A percentile compares a stretch with the other conserved stretches of the same genome.
These are phyloP conservation scores for Salicornia ramosissima DNA, from an alignment of 148 eudicot genomes.

Conservation along the genomic window DNA sequence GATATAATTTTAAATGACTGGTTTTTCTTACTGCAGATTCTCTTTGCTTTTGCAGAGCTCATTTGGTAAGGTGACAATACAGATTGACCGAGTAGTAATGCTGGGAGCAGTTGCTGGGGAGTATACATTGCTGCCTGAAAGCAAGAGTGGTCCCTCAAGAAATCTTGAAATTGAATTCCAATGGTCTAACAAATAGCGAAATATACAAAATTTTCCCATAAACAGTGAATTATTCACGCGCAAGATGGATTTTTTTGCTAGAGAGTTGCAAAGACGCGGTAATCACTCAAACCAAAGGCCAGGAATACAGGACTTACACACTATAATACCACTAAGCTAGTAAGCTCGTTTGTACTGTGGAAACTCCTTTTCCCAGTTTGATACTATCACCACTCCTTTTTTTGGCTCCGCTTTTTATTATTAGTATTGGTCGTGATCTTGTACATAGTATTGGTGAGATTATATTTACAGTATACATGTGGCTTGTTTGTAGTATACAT, in stretches of 20 bases:
- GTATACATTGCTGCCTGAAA: conserved; percentile 83
- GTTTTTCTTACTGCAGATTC: background rate
- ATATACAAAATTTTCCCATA: background rate
- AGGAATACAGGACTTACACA: background rate
- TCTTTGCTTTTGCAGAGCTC: conserved; percentile 56
- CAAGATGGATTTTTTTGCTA: background rate
- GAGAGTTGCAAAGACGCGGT: background rate
- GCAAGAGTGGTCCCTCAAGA: conserved; percentile 93
- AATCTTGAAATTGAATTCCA: conserved; percentile 94
- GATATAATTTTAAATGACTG: background rate
- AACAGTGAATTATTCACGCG: conserved; percentile 9
- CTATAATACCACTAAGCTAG: background rate
- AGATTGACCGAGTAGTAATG: conserved; percentile 95
- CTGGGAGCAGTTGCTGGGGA: conserved; percentile 92
- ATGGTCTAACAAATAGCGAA: conserved; percentile 71
- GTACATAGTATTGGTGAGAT: conserved; percentile 24
- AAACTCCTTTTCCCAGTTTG: conserved; percentile 4
- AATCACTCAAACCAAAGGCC: background rate
- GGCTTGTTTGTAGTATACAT: conserved; percentile 22
- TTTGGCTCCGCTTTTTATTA: background rate
- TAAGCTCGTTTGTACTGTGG: background rate
- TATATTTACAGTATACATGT: conserved; percentile 18
- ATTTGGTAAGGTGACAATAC: conserved; percentile 97
- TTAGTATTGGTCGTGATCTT: conserved; percentile 20
- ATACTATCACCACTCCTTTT: background rate